Evolutionary conservation across 805 yeast species (phyloP).

Genomic region (Schizosaccharomyces octosporus): DNA sequence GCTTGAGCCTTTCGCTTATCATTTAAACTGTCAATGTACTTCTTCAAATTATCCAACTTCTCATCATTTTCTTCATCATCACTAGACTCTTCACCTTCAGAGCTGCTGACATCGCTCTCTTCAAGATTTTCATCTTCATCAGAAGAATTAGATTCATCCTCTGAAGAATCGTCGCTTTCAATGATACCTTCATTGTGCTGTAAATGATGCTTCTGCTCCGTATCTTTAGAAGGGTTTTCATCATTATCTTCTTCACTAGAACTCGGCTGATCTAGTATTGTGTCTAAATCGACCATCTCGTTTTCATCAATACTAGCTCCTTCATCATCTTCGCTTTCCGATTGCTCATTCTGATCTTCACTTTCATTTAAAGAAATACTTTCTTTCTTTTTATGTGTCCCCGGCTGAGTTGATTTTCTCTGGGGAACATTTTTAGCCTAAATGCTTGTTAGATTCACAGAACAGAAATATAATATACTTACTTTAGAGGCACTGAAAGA

Average conservation of each 20-base stretch:
- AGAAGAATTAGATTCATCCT: slow-evolving; percentile 3
- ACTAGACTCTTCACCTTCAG: slow-evolving; percentile 9
- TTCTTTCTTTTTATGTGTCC: neutral
- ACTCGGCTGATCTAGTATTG: neutral
- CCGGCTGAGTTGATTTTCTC: slow-evolving; percentile 5
- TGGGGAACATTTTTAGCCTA: neutral
- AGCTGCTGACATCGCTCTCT: slow-evolving; percentile 5
- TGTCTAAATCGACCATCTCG: slow-evolving; percentile 5
- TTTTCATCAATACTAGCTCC: slow-evolving; percentile 5
- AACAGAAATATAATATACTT: too few species aligned
- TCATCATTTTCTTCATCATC: slow-evolving; percentile 12
- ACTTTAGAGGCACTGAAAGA: slow-evolving; percentile 3
- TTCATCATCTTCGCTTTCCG: slow-evolving; percentile 6
- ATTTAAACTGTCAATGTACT: slow-evolving; percentile 5
- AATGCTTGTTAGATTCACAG: slow-evolving; percentile 2
- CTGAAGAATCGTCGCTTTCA: neutral
- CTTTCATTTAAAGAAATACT: slow-evolving; percentile 1
- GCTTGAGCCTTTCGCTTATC: slow-evolving; percentile 10
- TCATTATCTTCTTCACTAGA: slow-evolving; percentile 6
- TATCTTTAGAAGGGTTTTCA: slow-evolving; percentile 3
- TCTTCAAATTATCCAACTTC: slow-evolving; percentile 6
- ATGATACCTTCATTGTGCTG: neutral
- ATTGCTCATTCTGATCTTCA: slow-evolving; percentile 2
- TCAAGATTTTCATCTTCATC: slow-evolving; percentile 7
- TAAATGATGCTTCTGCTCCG: neutral